Base-by-base conservation (phyloP, 2,329 filamentous ascomycete genomes). In the Myriangium duriaei region DNA sequence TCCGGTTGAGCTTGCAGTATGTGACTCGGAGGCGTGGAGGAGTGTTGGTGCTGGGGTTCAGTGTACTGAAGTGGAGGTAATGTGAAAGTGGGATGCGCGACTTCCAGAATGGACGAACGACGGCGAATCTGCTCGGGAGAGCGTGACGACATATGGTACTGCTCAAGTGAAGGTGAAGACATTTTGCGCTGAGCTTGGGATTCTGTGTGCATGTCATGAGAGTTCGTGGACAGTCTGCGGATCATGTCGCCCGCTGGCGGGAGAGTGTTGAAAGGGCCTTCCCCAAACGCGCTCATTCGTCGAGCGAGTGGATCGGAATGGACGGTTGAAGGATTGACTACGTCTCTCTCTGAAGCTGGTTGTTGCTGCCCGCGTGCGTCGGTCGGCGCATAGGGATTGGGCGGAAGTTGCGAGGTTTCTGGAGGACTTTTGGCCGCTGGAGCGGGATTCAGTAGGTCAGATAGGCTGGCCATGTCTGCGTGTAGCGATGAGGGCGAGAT, bases 81-180 rank as follows among this genome's bases (percentile, higher is more conserved):
- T 49, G 54, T 42, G 51, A 58, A 38, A 51, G 53, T 42, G 43
- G 57, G 26, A 49, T 51, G 40, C 49, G 47, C 21, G 45, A 49
- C 43, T 51, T 51, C 43, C 51, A 48, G 36, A 48, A 62, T 45
- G 49, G 62, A 54, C 9, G 43, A n/a, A n/a, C n/a, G 17, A 30
- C 58, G 53, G n/a, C 51, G 44, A 37, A 56, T 54, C 46, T 61
- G 58, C 42, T 65, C 60, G 29, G 64, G 63, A 32, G 63, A 66
- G 26, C 54, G 54, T 28, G 62, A 63, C 31, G 56, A 55, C 44
- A 65, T 58, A 43, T 64, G 63, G 47, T 66, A 67, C 32, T 64
- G 63, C 15, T 66, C 61, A 31, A 67, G 57, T 2, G 63, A 62
- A 4, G 65, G 63, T 16, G 63, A 67, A 49, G 53, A 51, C 46